Evolutionary conservation across 2,329 filamentous ascomycete genomes (phyloP), one percentile per base, ranked within the genome.

Genomic region (Orbilia brochopaga): DNA sequence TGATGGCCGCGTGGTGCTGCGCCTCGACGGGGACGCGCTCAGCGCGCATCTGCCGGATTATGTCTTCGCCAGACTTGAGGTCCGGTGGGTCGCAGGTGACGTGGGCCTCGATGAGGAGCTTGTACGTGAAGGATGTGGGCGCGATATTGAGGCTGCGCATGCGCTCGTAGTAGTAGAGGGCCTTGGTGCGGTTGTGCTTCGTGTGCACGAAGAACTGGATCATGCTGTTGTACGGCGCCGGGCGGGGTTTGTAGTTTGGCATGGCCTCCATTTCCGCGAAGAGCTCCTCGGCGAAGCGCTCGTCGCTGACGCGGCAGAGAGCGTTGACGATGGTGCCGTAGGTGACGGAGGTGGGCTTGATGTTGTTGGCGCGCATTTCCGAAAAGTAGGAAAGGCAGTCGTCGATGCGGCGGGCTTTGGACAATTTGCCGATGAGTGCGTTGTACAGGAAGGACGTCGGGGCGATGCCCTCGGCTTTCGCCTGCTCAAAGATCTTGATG

Each of bases 201-300:
- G 93, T 97, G 65, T 91, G 96, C 76, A 97, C 84, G 86, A 97
- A 99, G 82, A 96, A 97, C 79, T 99, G 94, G 87, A 99, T 99
- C 88, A 99, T 90, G 81, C 91, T 96, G 83, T 99, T 97, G 84
- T 99, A 99, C 0, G 94, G 94, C 23, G 94, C 94, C 24, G 94
- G 92, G 8, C 94, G 89, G 44, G 94, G 91, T 83, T 97, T 97
- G 86, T 99, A 99, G 83, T 99, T 99, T 65, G 92, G 89, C 89
- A 96, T 96, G 52, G 89, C 87, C 83, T 99, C 94, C 94, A 99
- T 99, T 82, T 99, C 94, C 78, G 97, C 92, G 78, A 99, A 99
- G 76, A 97, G 87, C 80, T 97, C 92, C 78, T 97, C 94, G 27
- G 94, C 94, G 79, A 97, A 96, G 78, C 93, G 95, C 82, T 97